Percentiles rank a stretch among this genome's conserved stretches.
Conservation (phyloP, 2,329 filamentous ascomycete genomes). For the Fusarium sp. region DNA sequence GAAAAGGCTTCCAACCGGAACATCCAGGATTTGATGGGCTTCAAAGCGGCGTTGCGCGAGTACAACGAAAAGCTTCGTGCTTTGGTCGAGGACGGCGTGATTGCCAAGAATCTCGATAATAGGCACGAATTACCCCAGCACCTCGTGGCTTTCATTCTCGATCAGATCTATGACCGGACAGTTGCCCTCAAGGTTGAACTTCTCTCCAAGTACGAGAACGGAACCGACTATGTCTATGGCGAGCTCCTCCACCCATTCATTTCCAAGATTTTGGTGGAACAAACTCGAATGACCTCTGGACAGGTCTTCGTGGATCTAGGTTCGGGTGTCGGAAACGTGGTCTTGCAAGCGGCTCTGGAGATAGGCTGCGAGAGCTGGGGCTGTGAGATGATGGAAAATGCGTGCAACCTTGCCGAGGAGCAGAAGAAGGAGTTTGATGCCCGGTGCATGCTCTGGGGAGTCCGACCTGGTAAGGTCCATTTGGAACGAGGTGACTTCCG, state of each 20-base stretch:
- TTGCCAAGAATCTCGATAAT: constrained; percentile 76
- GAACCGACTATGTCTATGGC: constrained; percentile 93
- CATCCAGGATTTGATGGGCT: constrained; percentile 72
- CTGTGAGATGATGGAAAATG: constrained; percentile 95
- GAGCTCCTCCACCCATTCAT: constrained; percentile 89
- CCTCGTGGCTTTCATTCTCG: constrained; percentile 82
- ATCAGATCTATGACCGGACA: constrained; percentile 90
- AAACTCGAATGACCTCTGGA: constrained; percentile 80
- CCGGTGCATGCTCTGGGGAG: constrained; percentile 90
- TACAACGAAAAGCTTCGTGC: constrained; percentile 79
- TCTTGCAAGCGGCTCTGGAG: constrained; percentile 91
- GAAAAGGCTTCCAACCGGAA: constrained; percentile 77
- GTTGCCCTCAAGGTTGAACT: constrained; percentile 90
- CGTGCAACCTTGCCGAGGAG: constrained; percentile 81
- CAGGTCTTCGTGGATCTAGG: constrained; percentile 95
- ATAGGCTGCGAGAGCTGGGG: constrained; percentile 95
- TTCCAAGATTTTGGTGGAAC: constrained; percentile 79
- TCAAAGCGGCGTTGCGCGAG: constrained; percentile 75
- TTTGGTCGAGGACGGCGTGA: constrained; percentile 75
- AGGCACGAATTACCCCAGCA: constrained; percentile 76
- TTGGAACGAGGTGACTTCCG: constrained; percentile 88
- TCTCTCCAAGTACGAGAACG: constrained; percentile 86
- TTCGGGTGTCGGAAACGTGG: constrained; percentile 95
- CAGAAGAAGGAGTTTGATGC: constrained; percentile 86
- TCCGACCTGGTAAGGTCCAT: constrained; percentile 80